Evolutionary conservation across 2,329 filamentous ascomycete genomes (phyloP).

Genomic region (Alternaria alternata): DNA sequence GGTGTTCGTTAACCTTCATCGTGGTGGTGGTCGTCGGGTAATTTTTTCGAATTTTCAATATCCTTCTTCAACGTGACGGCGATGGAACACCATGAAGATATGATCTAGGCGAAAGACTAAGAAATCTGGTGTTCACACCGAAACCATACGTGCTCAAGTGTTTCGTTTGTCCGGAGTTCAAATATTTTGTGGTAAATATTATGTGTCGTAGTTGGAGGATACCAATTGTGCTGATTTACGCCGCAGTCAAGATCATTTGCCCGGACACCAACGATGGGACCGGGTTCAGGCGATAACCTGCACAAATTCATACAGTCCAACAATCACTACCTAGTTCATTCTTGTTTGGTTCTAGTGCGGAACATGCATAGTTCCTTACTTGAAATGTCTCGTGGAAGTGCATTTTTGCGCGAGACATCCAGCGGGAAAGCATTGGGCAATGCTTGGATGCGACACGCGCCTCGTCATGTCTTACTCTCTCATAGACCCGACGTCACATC

Average conservation of each 20-base stretch:
- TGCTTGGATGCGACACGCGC: neutral
- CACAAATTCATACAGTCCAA: neutral
- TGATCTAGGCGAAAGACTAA: neutral
- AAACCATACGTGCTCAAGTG: neutral
- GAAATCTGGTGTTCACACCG: neutral
- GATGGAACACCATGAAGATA: neutral
- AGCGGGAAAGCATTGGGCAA: neutral
- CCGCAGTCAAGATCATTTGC: neutral
- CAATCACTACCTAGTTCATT: neutral
- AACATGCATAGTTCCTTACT: neutral
- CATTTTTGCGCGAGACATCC: neutral
- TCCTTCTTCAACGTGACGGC: neutral
- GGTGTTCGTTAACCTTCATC: constrained; percentile 56
- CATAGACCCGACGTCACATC: neutral
- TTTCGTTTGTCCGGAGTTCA: neutral
- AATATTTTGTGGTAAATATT: neutral
- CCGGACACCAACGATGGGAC: neutral
- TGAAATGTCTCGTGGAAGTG: too few species aligned
- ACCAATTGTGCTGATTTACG: neutral
- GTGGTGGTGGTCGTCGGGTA: neutral
- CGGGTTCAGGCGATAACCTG: neutral
- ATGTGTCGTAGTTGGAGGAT: neutral
- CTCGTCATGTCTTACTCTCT: neutral
- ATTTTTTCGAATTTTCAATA: constrained; percentile 1
- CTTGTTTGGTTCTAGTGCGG: neutral